phyloP scores from a whole-genome alignment of 2,329 filamentous ascomycete species.

The Alternaria burnsii region DNA sequence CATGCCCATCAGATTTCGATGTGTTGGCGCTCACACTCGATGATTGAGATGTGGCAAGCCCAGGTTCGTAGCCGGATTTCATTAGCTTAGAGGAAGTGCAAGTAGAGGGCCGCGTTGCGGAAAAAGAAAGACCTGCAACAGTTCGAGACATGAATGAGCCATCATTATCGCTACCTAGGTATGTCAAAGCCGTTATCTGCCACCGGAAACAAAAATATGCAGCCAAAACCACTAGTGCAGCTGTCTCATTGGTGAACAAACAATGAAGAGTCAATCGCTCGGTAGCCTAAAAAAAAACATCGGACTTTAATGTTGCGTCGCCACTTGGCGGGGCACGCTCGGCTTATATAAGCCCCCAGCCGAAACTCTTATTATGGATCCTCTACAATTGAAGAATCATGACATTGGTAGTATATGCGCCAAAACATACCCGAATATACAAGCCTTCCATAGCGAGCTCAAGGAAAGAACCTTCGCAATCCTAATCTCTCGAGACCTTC shows the following conservation, averaged over 20 bases:
- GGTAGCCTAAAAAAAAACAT: constrained; percentile 4
- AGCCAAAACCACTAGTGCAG: neutral
- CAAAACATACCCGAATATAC: neutral
- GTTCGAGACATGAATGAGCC: neutral
- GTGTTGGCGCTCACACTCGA: neutral
- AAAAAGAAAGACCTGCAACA: neutral
- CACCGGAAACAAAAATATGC: neutral
- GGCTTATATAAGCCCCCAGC: neutral
- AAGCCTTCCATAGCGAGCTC: neutral
- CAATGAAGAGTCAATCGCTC: neutral
- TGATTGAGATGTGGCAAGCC: neutral
- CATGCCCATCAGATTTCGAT: constrained; percentile 1
- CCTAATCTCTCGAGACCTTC: neutral
- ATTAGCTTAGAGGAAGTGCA: neutral
- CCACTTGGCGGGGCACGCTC: constrained; percentile 8
- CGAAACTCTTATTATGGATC: fast-evolving
- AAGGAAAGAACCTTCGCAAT: neutral
- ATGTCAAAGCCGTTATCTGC: constrained; percentile 2
- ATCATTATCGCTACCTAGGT: neutral
- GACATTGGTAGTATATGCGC: neutral
- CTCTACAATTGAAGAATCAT: neutral
- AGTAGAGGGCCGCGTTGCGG: neutral
- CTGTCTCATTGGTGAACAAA: constrained; percentile 7
- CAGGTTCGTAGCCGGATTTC: neutral
- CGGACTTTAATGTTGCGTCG: constrained; percentile 7